Evolutionary conservation across 1,139 yeast genomes (phyloP).

Genomic region (Geotrichum phurueaensis): DNA sequence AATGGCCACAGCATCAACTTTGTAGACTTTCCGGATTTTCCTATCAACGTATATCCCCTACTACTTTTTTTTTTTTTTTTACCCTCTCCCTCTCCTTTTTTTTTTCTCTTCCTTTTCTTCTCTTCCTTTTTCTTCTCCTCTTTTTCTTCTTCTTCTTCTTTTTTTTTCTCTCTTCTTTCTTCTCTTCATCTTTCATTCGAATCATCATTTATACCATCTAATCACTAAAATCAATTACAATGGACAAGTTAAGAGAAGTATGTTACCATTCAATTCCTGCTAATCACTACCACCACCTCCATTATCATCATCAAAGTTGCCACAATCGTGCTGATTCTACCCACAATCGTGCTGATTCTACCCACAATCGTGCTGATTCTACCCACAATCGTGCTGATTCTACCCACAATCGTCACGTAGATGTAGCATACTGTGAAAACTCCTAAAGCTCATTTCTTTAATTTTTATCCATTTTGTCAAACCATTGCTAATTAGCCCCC

Average conservation of each 20-base stretch:
- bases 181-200: background rate
- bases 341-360: too few relatives aligned
- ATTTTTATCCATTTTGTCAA: constrained; percentile 86
- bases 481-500: constrained; percentile 35
- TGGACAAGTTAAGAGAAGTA: constrained; percentile 50
- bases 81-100: background rate
- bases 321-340: background rate
- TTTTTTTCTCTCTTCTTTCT: background rate
- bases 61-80: background rate
- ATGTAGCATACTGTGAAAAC: too few relatives aligned
- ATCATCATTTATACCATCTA: background rate
- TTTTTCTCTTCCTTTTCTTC: background rate
- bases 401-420: too few relatives aligned
- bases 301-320: background rate
- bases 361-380: too few relatives aligned
- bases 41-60: background rate
- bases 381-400: background rate
- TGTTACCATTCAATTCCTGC: constrained; percentile 23
- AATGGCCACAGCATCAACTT: background rate
- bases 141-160: background rate
- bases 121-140: background rate
- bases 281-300: background rate
- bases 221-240: constrained; percentile 22
- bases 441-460: too few relatives aligned
- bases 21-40: background rate